These are phyloP conservation scores for Salix suchowensis DNA, from an alignment of 345 rosid genomes.

Conservation along the genomic window DNA sequence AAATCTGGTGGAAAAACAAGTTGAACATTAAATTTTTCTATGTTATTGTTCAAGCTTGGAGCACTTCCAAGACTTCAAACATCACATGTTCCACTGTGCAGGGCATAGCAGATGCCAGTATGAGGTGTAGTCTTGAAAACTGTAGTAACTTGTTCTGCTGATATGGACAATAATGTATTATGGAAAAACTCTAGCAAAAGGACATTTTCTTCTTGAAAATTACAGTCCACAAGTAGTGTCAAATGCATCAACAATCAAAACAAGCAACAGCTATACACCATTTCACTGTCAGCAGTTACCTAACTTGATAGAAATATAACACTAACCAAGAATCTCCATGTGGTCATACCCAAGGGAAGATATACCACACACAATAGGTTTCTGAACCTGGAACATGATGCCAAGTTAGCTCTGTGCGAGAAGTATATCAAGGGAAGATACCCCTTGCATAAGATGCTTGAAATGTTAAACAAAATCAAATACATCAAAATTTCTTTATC, in stretches of 20 bases:
- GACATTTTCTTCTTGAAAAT: neutral
- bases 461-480: neutral
- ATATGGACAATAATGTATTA: neutral
- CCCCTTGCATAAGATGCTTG: neutral
- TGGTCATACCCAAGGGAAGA: conserved; percentile 96
- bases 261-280: neutral
- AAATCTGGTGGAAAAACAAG: neutral
- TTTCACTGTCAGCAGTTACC: conserved; percentile 9
- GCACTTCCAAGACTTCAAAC: neutral
- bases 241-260: neutral
- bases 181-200: neutral
- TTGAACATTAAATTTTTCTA: no score
- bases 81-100: neutral
- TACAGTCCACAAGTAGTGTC: neutral
- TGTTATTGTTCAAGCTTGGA: no score
- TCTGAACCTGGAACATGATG: conserved; percentile 50
- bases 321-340: conserved; percentile 99
- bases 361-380: conserved; percentile 82
- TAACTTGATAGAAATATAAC: conserved; percentile 19
- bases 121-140: neutral
- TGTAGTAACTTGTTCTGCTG: neutral
- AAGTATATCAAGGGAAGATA: neutral
- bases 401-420: conserved; percentile 10
- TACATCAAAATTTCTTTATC: neutral
- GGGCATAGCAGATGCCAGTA: neutral